Conservation (phyloP, 2,329 filamentous ascomycete genomes). For the Bipolaris oryzae region DNA sequence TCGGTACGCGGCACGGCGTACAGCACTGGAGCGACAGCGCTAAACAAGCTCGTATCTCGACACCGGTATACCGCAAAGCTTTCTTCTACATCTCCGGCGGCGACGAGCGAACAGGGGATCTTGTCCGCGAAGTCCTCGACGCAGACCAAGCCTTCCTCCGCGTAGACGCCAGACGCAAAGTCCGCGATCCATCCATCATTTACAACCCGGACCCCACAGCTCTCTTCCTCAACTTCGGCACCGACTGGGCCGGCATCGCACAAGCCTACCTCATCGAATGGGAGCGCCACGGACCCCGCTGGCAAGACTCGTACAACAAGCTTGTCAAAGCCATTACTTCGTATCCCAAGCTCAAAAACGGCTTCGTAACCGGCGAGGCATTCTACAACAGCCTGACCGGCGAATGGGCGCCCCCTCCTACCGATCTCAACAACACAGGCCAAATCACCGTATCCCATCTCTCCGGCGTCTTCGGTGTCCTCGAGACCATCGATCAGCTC, state of each 20-base stretch:
- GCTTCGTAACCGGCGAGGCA: conserved; percentile 63
- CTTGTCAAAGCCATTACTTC: conserved; percentile 57
- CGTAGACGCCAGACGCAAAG: conserved; percentile 65
- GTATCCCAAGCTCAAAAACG: conserved; percentile 62
- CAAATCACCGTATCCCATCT: conserved; percentile 62
- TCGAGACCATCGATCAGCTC: conserved; percentile 64
- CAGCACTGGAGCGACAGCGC: conserved; percentile 67
- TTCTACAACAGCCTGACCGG: conserved; percentile 60
- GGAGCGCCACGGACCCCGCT: conserved; percentile 62
- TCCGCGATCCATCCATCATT: conserved; percentile 59
- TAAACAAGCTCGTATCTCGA: conserved; percentile 67
- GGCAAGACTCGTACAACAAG: conserved; percentile 60
- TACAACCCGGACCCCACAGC: conserved; percentile 51
- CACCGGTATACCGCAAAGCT: conserved; percentile 62
- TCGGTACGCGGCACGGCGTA: conserved; percentile 67
- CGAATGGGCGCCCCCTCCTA: conserved; percentile 58
- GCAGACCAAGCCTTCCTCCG: conserved; percentile 59
- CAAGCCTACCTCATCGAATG: conserved; percentile 65
- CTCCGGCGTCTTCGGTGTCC: conserved; percentile 63
- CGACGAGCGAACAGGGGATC: conserved; percentile 62
- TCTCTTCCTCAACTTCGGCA: conserved; percentile 61
- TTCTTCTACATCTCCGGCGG: conserved; percentile 64
- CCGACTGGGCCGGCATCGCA: conserved; percentile 65
- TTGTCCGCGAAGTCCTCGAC: conserved; percentile 60
- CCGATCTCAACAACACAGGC: conserved; percentile 60